Conservation (phyloP, 2,329 filamentous ascomycete species). For the Monilinia fructigena region DNA sequence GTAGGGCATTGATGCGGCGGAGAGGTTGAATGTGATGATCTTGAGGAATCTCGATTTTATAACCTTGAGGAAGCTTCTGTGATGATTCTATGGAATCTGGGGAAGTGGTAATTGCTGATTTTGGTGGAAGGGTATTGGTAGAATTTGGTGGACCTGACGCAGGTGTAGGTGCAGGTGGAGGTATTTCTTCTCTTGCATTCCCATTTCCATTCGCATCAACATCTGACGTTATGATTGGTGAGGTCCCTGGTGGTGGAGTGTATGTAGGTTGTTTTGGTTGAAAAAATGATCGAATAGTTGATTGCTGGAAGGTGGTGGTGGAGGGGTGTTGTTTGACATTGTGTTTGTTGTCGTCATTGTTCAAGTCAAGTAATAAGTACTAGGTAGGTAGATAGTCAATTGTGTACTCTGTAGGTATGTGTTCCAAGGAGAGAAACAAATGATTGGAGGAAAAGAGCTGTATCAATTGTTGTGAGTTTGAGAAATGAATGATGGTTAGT, state of each 20-base stretch:
- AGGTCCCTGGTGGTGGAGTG: constrained; percentile 42
- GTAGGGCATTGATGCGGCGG: constrained; percentile 62
- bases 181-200: constrained; percentile 14
- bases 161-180: constrained; percentile 26
- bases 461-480: neutral
- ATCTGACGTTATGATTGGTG: constrained; percentile 13
- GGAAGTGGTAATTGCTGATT: constrained; percentile 26
- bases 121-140: constrained; percentile 20
- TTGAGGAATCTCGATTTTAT: constrained; percentile 52
- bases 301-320: constrained; percentile 41
- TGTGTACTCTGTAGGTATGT: neutral
- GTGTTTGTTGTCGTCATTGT: constrained; percentile 5
- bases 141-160: constrained; percentile 27
- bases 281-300: constrained; percentile 65
- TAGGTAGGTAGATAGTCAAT: no score
- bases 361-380: neutral
- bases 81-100: constrained; percentile 24
- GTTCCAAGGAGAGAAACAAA: constrained; percentile 4
- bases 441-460: neutral
- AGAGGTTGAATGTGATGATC: constrained; percentile 56
- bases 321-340: constrained; percentile 21
- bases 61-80: constrained; percentile 44
- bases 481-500: neutral
- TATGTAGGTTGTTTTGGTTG: constrained; percentile 49
- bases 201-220: neutral